Conservation (phyloP, 306 rosid genomes). For the Crotalaria pallida region DNA sequence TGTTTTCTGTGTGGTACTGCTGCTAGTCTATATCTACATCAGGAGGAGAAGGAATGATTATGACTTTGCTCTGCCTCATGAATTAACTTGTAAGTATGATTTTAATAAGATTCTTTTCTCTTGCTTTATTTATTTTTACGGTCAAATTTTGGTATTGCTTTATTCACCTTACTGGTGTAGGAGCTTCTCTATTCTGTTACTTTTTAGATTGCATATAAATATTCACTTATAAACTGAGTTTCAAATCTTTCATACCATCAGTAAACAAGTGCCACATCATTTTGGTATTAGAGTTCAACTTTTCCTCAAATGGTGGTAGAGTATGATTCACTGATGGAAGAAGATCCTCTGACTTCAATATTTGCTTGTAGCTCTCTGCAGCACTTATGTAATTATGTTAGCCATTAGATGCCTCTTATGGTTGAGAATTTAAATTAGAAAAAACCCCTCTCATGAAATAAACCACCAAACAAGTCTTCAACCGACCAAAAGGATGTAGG, state of each 20-base stretch:
- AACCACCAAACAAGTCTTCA: too few species aligned
- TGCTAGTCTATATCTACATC: constrained; percentile 61
- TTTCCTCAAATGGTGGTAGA: background rate
- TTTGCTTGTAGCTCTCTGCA: too few species aligned
- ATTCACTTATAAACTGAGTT: background rate
- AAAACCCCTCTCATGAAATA: too few species aligned
- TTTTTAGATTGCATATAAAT: background rate
- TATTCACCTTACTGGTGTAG: background rate
- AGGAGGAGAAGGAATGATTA: constrained; percentile 78
- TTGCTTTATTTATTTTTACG: background rate
- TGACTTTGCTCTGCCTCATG: constrained; percentile 87
- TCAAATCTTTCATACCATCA: background rate
- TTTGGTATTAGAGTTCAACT: background rate
- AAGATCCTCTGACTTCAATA: too few species aligned
- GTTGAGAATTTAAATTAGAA: too few species aligned
- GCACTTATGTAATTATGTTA: too few species aligned
- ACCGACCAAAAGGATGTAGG: too few species aligned
- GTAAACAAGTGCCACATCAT: background rate
- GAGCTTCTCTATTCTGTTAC: background rate
- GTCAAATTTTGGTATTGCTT: background rate
- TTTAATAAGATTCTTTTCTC: background rate
- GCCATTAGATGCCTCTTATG: too few species aligned
- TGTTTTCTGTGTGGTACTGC: constrained; percentile 49
- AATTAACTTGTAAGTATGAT: constrained; percentile 68
- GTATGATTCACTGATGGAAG: background rate